Evolutionary conservation across 495 filamentous ascomycete species (phyloP), one percentile per base, ranked within the genome.

Genomic region (Xylaria intraflava): DNA sequence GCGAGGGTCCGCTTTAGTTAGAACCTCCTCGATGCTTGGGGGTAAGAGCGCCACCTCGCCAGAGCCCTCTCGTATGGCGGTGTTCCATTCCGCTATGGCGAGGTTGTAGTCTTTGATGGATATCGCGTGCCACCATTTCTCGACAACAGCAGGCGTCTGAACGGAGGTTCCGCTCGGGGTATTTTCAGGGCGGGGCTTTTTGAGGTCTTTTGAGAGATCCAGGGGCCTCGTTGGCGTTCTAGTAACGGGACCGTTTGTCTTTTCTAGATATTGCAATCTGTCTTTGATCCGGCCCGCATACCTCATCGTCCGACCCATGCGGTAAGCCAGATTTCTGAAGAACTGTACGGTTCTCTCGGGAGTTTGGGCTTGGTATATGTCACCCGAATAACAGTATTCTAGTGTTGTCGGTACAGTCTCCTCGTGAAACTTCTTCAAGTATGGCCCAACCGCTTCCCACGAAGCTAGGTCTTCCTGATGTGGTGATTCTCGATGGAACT

Each of bases 291-390:
- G 41, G 24, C 51, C 43, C 10, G 48, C 52, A 44, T 66, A 55
- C 30, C 50, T 51, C 33, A 66, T 39, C 9, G 64, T 66, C 29
- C 57, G 55, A 10, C 64, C 64, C 61, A 64, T 61, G 9, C 64
- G 56, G 20, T 55, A 64, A 24, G 64, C 64, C 27, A 66, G 48
- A 10, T 64, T 66, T 24, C 64, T 62, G 29, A 64, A 59, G 43
- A 66, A 66, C 26, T 66, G 64, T 1, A 19, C 56, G 1, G 64
- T 66, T 49, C 24, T 64, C 43, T 64, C 61, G 0, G 64, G 56
- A 0, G 58, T 51, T 23, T 51, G 36, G 7, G 60, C 16, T 14
- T 14, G 30, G 8, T 43, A 27, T 26, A n/a, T 12, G 2, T 48
- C 26, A 4, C 45, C 20, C 12, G 36, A 31, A 17, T 43, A 43